Base-by-base conservation (phyloP, 2,329 filamentous ascomycete genomes). In the Septoria petroselini region DNA sequence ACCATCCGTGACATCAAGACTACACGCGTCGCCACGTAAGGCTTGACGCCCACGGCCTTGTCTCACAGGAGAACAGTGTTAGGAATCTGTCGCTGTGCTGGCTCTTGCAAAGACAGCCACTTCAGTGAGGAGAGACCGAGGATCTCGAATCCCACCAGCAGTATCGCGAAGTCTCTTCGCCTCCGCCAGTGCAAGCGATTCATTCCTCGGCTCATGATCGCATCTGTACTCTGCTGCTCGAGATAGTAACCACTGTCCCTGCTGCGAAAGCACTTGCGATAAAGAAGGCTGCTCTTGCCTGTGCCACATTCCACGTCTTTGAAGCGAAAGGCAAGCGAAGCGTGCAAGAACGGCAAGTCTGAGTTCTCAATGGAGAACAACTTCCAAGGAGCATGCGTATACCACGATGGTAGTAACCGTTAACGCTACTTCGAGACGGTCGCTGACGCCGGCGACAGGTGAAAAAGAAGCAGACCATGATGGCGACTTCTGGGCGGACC, bases 321-420 rank as follows among this genome's bases (percentile, higher is more conserved):
- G 25, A 45, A 50, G 29, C 33, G 48, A 4, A 50, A 50, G 31
- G 48, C 48, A n/a, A 40, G 40, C 11, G 48, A 50, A 17, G 45
- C 19, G 2, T 50, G 48, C 35, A 35, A 31, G n/a, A 50, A 50
- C 18, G 44, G 48, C 33, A 18, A 34, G 3, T n/a, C 12, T 11
- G 48, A 50, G 34, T 50, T 39, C n/a, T 12, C 9, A 3, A 25
- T 45, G 8, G 15, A 31, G 7, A 12, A 17, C 9, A 50, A 50
- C 21, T 12, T 15, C 27, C 31, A 40, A 6, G 48, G 41, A 12
- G 27, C 23, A 17, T 50, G 48, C 8, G 25, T 50, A 15, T 50
- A 43, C 14, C 48, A 45, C 11, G 33, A 41, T n/a, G 48, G 34
- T 43, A 35, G 8, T 23, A 27, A 17, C 5, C 11, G 9, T 27